These are phyloP conservation scores for Salinomyces thailandicus DNA, from an alignment of 2,329 filamentous ascomycete genomes.

Conservation along the genomic window DNA sequence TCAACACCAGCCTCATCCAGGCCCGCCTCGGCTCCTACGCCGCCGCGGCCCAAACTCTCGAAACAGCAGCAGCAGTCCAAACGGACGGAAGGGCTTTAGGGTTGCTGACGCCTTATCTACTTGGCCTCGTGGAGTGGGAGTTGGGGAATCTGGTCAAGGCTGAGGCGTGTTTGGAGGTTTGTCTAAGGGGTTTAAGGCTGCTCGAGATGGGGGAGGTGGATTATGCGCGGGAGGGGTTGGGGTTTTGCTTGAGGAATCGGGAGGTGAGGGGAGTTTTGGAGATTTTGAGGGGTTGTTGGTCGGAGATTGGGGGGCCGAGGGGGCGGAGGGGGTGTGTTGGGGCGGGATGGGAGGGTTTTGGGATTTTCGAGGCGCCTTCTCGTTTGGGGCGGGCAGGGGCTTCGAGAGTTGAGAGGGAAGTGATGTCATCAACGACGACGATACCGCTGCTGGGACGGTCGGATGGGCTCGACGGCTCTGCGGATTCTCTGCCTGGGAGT, in stretches of 20 bases:
- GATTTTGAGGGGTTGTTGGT: constrained; percentile 6
- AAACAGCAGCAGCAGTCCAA: constrained; percentile 14
- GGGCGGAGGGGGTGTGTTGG: too few species aligned
- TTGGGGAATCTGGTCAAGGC: constrained; percentile 12
- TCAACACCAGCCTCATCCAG: constrained; percentile 23
- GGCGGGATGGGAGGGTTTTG: too few species aligned
- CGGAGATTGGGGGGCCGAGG: too few species aligned
- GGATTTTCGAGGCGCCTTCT: constrained; percentile 18
- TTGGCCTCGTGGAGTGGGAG: constrained; percentile 21
- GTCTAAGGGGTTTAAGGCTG: constrained; percentile 10
- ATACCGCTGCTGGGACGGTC: too few species aligned
- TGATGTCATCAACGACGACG: neutral
- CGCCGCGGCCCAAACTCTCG: constrained; percentile 15
- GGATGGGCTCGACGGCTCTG: too few species aligned
- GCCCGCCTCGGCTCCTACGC: constrained; percentile 22
- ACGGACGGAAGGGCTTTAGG: constrained; percentile 5
- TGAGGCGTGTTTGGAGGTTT: constrained; percentile 15
- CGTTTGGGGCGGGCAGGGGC: neutral
- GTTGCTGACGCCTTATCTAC: constrained; percentile 19
- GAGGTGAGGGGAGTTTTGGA: constrained; percentile 1
- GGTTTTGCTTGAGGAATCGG: constrained; percentile 12
- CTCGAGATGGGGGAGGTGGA: constrained; percentile 2
- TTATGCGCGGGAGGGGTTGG: constrained; percentile 10
- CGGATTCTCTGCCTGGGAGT: neutral
- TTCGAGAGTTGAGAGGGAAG: neutral